Evolutionary conservation across 768 basidiomycete genomes (phyloP), one percentile per base, ranked within the genome.

Genomic region (Pleurotus giganteus): DNA sequence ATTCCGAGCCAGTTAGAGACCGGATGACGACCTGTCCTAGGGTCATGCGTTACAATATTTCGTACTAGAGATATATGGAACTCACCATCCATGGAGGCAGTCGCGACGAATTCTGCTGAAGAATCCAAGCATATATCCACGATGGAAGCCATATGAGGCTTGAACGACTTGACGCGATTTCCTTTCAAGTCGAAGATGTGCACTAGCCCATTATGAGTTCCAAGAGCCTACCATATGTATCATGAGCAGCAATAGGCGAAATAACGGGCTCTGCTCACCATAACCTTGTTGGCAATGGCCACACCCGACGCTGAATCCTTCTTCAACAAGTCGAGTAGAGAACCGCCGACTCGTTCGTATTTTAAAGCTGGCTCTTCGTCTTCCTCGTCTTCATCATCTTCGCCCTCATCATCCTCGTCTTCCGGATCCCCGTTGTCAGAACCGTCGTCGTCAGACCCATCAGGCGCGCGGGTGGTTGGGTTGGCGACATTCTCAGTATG

Each of bases 281-380:
- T 73, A 39, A 82, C 75, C 60, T 87, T 86, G 49, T 84, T 82
- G 0, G 88, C 85, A 19, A 94, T 81, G 11, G 84, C 79, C 19
- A 98, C 73, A 4, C 93, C 84, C 34, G 94, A 95, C 1, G 88
- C 91, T 11, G 92, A 86, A 64, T 97, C 96, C 68, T 91, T 95
- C 74, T 84, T 85, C 53, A 98, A 79, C 26, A 97, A 71, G 61
- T 91, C 89, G 3, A 83, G 82, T 26, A 89, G 72, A 0, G 80
- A 71, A 1, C 91, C 90, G 21, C 80, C 79, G 52, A 97, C 80
- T 41, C 89, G 84, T 60, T 90, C 86, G 65, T 98, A 98, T 67
- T 98, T 98, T 63, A 98, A 77, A 0, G 89, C 81, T 31, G 91
- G 94, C 72, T 96, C 94, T 17, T 94, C 91, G 24, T 95, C 93